Percentiles rank a stretch among this genome's conserved stretches.
Evolutionary conservation across 768 basidiomycete genomes (phyloP).

Genomic region (Coprinellus micaceus): DNA sequence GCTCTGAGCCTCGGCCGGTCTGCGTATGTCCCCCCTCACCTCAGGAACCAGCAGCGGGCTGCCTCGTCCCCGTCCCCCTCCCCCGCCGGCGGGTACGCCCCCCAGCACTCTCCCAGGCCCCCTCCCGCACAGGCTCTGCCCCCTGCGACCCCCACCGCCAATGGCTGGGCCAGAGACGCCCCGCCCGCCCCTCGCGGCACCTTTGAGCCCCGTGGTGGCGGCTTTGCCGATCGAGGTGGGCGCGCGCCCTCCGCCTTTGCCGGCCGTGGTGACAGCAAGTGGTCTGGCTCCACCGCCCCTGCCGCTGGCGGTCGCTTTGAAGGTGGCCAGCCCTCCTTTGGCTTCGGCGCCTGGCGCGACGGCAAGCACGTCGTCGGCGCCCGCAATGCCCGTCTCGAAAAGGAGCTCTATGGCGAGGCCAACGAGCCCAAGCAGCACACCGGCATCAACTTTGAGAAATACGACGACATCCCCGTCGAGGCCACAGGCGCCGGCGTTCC

Average conservation of each 20-base stretch:
- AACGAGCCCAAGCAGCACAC: slow-evolving; percentile 89
- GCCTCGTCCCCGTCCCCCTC: slow-evolving; percentile 67
- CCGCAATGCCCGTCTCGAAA: slow-evolving; percentile 86
- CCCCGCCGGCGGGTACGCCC: slow-evolving; percentile 53
- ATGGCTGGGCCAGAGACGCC: slow-evolving; percentile 65
- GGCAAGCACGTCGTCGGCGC: slow-evolving; percentile 82
- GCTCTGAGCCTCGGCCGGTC: slow-evolving; percentile 76
- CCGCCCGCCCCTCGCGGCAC: slow-evolving; percentile 56
- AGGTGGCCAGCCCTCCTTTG: slow-evolving; percentile 30
- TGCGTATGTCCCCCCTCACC: slow-evolving; percentile 85
- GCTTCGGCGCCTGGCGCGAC: slow-evolving; percentile 83
- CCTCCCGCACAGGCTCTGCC: slow-evolving; percentile 12
- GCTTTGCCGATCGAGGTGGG: slow-evolving; percentile 37
- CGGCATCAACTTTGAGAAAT: slow-evolving; percentile 99
- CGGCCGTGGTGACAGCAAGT: slow-evolving; percentile 8
- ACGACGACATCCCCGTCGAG: slow-evolving; percentile 99
- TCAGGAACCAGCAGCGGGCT: slow-evolving; percentile 85
- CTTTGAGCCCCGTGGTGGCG: slow-evolving; percentile 33
- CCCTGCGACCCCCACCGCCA: slow-evolving; percentile 60
- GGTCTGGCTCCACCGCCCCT: slow-evolving; percentile 17
- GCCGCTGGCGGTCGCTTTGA: slow-evolving; percentile 40
- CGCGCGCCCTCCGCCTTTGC: slow-evolving; percentile 29
- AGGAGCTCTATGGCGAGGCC: slow-evolving; percentile 91
- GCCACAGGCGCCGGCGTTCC: slow-evolving; percentile 97
- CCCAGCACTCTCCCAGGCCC: slow-evolving; percentile 9